Evolutionary conservation across 257 asterid species (phyloP).

Genomic region (Dorcoceras hygrometricum): DNA sequence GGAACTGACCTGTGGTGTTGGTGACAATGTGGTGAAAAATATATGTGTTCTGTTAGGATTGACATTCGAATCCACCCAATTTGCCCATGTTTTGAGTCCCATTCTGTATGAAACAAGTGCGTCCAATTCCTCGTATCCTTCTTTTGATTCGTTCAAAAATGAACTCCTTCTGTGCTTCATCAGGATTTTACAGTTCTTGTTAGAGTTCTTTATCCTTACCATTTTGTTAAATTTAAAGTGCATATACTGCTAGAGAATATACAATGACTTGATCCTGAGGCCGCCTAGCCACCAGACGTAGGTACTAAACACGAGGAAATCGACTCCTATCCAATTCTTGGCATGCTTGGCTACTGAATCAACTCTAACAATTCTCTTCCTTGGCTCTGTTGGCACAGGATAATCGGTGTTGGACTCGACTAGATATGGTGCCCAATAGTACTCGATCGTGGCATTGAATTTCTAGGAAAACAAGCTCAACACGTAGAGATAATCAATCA

Average conservation of each 20-base stretch:
- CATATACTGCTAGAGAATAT: too few relatives aligned
- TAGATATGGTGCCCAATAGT: slow-evolving; percentile 86
- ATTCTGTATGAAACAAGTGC: slow-evolving; percentile 58
- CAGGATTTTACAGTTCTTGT: too few relatives aligned
- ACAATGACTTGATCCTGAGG: too few relatives aligned
- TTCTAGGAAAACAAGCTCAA: slow-evolving; percentile 32
- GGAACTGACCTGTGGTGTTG: slow-evolving; percentile 58
- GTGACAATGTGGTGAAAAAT: slow-evolving; percentile 87
- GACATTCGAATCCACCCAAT: slow-evolving; percentile 87
- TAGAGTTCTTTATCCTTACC: too few relatives aligned
- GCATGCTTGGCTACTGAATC: too few relatives aligned
- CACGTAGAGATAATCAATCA: too few relatives aligned
- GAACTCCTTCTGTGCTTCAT: slow-evolving; percentile 65
- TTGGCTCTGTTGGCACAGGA: background rate
- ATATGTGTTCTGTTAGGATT: slow-evolving; percentile 63
- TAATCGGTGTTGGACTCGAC: slow-evolving; percentile 76
- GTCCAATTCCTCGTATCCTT: slow-evolving; percentile 72
- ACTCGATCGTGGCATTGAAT: slow-evolving; percentile 73
- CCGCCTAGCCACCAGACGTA: too few relatives aligned
- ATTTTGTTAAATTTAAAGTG: too few relatives aligned
- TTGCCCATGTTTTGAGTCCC: slow-evolving; percentile 86
- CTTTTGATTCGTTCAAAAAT: slow-evolving; percentile 64
- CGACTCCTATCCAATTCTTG: too few relatives aligned
- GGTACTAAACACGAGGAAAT: too few relatives aligned
- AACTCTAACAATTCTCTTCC: background rate